These are phyloP conservation scores for Fusarium vanettenii DNA, from an alignment of 2,329 filamentous ascomycete species.

Conservation along the genomic window DNA sequence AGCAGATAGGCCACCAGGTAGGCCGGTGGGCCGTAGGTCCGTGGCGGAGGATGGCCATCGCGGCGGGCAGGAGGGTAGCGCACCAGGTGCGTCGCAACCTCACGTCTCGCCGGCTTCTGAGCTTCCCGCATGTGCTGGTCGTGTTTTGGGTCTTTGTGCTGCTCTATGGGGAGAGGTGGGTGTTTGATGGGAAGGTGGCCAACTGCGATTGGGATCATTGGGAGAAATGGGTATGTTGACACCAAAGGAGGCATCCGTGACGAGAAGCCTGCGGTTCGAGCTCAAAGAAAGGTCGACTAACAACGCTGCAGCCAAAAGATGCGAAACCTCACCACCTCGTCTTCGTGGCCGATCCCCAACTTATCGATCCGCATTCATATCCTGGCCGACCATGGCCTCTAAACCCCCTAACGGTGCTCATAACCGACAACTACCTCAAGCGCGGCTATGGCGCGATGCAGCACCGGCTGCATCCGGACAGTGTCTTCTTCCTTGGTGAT, in stretches of 20 bases:
- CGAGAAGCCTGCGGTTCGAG: background rate
- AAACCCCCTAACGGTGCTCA: slow-evolving; percentile 62
- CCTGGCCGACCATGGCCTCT: slow-evolving; percentile 78
- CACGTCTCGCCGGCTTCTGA: slow-evolving; percentile 63
- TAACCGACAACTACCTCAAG: slow-evolving; percentile 92
- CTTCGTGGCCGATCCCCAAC: slow-evolving; percentile 89
- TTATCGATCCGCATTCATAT: slow-evolving; percentile 96
- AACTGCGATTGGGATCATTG: slow-evolving; percentile 86
- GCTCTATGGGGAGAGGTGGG: slow-evolving; percentile 86
- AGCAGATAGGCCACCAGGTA: slow-evolving; percentile 46
- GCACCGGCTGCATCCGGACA: slow-evolving; percentile 81
- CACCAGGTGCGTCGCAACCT: slow-evolving; percentile 56
- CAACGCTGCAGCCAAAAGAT: slow-evolving; percentile 71
- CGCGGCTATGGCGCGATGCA: slow-evolving; percentile 86
- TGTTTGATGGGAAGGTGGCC: slow-evolving; percentile 77
- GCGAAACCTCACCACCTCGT: slow-evolving; percentile 86
- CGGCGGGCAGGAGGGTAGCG: slow-evolving; percentile 43
- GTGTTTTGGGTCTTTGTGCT: slow-evolving; percentile 80
- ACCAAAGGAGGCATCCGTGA: background rate
- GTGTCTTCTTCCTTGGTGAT: slow-evolving; percentile 91
- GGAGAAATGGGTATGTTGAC: slow-evolving; percentile 85
- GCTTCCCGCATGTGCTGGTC: slow-evolving; percentile 75
- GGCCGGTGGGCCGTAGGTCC: slow-evolving; percentile 57
- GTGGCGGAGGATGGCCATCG: slow-evolving; percentile 51
- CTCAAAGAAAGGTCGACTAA: slow-evolving; percentile 14